Base-by-base conservation (phyloP, 495 filamentous ascomycete genomes). In the Neurospora discreta region DNA sequence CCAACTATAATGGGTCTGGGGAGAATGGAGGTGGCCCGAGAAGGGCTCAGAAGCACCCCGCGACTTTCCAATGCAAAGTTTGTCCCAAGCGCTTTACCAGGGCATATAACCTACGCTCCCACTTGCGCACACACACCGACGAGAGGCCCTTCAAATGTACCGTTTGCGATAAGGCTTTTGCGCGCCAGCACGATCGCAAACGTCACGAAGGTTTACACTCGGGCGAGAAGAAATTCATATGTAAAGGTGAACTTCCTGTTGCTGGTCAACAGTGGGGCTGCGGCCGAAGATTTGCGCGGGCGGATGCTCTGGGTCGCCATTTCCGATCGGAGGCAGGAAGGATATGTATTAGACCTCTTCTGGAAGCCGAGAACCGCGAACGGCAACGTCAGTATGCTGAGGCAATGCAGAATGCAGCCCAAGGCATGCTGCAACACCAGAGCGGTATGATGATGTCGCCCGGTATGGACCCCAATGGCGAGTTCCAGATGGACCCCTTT, bases 161-260 rank as follows among this genome's bases (percentile, higher is more conserved):
- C 0, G 92, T 98, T 40, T 99, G 95, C 77, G 92, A 93, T 72
- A 99, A 99, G 82, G 95, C 95, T 3, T 97, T 97, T 79, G 93
- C 93, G 23, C 89, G 93, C n/a, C 93, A 97, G 78, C 93, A 96
- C 74, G 93, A 97, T 79, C 89, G 94, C 41, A 97, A 96, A 81
- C 88, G 93, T 26, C 93, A 97, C 80, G 94, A 97, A 82, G 92
- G 93, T 16, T 84, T 97, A 5, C 93, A 97, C 78, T 92, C 91
- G 1, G 94, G 93, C 44, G 94, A 97, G 80, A 97, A 97, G 88
- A 98, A 98, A 75, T 99, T 98, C 78, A 92, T 98, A 71, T 99
- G 95, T 81, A 91, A 91, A 44, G 95, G 95, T 71, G 91, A 93
- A 70, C 88, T 99, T 13, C 52, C 52, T 33, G 92, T 93, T 71